These are phyloP conservation scores for Aplosporella prunicola DNA, from an alignment of 2,329 filamentous ascomycete genomes.

Conservation along the genomic window DNA sequence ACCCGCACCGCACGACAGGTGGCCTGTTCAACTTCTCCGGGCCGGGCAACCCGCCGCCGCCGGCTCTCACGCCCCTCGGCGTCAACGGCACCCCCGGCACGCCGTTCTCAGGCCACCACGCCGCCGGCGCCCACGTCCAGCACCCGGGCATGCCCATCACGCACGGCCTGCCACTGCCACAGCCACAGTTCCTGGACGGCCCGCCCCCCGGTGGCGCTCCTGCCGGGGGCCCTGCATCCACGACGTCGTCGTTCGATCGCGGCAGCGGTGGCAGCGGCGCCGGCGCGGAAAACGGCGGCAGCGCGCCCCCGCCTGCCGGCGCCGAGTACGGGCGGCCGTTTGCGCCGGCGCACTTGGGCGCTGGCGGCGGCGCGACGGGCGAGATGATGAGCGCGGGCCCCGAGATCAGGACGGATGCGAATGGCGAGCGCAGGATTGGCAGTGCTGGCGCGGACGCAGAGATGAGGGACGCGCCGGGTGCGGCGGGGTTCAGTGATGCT, in stretches of 20 bases:
- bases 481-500: no score
- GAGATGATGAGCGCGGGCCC: constrained; percentile 11
- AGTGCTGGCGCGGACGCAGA: constrained; percentile 26
- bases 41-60: constrained; percentile 16
- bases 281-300: constrained; percentile 16
- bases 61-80: constrained; percentile 19
- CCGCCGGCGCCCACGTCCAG: constrained; percentile 20
- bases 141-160: no score
- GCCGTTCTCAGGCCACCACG: constrained; percentile 11
- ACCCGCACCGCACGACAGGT: constrained; percentile 17
- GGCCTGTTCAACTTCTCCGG: constrained; percentile 20
- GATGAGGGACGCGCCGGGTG: constrained; percentile 26
- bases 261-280: constrained; percentile 22
- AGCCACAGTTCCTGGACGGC: constrained; percentile 5
- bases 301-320: constrained; percentile 12
- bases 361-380: constrained; percentile 5
- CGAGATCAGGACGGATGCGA: constrained; percentile 20
- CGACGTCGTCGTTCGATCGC: constrained; percentile 26
- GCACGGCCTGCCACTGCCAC: constrained; percentile 13
- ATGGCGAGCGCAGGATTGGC: constrained; percentile 21
- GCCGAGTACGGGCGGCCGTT: constrained; percentile 19
- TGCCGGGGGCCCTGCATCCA: no score
- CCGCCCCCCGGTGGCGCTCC: constrained; percentile 9
- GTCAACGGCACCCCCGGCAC: constrained; percentile 20
- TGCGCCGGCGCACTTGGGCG: constrained; percentile 14